Percentiles rank a stretch among this genome's conserved stretches.
Evolutionary conservation across 257 asterid species (phyloP).

Genomic region (Plantago ovata): DNA sequence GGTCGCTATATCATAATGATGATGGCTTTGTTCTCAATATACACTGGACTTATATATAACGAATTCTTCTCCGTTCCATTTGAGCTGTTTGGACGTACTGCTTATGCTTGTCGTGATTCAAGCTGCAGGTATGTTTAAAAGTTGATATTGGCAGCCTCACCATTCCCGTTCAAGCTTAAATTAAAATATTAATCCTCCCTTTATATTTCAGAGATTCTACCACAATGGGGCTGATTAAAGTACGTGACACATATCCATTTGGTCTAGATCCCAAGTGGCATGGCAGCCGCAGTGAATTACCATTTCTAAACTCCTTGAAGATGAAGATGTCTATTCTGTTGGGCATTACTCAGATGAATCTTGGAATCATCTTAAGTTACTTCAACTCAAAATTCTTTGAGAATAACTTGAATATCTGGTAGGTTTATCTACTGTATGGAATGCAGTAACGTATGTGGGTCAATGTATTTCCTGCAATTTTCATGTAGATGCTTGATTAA

Average conservation of each 20-base stretch:
- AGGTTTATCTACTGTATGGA: conserved; percentile 14
- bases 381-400: conserved; percentile 49
- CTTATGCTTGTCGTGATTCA: conserved; percentile 54
- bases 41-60: conserved; percentile 57
- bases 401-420: conserved; percentile 47
- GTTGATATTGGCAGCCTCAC: not conserved
- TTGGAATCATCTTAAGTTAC: conserved; percentile 57
- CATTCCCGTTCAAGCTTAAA: not conserved
- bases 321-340: conserved; percentile 70
- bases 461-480: not conserved
- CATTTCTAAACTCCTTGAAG: conserved; percentile 64
- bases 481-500: not conserved
- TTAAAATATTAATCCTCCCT: not conserved
- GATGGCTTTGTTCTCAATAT: conserved; percentile 70
- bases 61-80: conserved; percentile 66
- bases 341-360: conserved; percentile 66
- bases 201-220: conserved; percentile 45
- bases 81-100: conserved; percentile 55
- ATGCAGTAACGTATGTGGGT: conserved; percentile 2
- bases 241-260: conserved; percentile 50
- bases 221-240: conserved; percentile 47
- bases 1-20: conserved; percentile 63
- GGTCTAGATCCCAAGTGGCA: conserved; percentile 72
- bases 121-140: conserved; percentile 43
- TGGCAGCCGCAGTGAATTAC: conserved; percentile 62